Conservation (phyloP, 2,329 filamentous ascomycete genomes). For the Aphanocladium album region DNA sequence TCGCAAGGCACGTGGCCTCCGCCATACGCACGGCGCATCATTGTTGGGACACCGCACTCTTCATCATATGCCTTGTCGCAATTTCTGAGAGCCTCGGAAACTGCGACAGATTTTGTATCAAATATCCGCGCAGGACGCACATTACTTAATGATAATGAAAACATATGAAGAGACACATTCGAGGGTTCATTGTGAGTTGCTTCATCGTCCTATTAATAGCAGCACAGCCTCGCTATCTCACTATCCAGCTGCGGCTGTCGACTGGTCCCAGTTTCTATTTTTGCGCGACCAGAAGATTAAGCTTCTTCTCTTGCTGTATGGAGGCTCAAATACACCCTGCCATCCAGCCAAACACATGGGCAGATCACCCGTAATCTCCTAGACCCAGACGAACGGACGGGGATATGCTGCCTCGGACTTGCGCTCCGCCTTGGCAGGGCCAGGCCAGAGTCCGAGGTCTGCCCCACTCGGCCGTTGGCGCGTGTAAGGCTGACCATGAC, state of each 20-base stretch:
- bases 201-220: neutral
- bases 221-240: too few relatives aligned
- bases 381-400: neutral
- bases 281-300: neutral
- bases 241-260: too few relatives aligned
- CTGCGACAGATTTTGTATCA: neutral
- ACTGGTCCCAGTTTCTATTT: neutral
- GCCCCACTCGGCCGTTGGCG: neutral
- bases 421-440: neutral
- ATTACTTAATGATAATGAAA: slow-evolving; percentile 11
- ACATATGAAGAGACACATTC: neutral
- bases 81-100: neutral
- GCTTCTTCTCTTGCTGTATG: neutral
- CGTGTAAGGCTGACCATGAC: neutral
- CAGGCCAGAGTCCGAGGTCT: neutral
- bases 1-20: too few relatives aligned
- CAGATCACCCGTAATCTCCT: neutral
- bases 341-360: neutral
- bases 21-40: too few relatives aligned
- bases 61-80: neutral
- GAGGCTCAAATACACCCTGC: too few relatives aligned
- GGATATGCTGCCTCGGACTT: slow-evolving; percentile 2
- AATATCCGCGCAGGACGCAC: slow-evolving; percentile 9
- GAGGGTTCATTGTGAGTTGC: neutral
- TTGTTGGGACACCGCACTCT: neutral